Percentiles rank a stretch among this genome's conserved stretches.
Evolutionary conservation across 495 filamentous ascomycete genomes (phyloP).

Genomic region (Aspergillus sparsus): DNA sequence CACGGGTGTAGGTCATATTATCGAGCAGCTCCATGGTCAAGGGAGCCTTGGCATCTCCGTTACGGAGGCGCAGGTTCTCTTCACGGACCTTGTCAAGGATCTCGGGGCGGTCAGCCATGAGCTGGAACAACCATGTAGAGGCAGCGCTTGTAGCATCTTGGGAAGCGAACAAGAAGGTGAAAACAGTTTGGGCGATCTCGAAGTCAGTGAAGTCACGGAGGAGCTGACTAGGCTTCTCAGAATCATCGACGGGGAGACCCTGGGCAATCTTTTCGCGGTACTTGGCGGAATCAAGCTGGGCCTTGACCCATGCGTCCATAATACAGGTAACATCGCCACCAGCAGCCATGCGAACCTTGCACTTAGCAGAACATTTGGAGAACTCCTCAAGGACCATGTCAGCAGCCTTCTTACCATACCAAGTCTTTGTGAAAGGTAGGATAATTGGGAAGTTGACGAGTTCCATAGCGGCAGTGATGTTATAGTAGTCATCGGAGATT

Average conservation of each 20-base stretch:
- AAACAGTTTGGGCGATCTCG: conserved; percentile 92
- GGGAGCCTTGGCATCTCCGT: conserved; percentile 70
- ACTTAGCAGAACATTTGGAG: conserved; percentile 86
- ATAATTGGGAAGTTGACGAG: conserved; percentile 99
- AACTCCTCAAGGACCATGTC: conserved; percentile 92
- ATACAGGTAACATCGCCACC: conserved; percentile 88
- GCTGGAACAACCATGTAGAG: conserved; percentile 91
- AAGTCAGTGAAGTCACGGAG: conserved; percentile 87
- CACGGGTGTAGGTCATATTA: conserved; percentile 85
- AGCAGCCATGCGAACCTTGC: conserved; percentile 87
- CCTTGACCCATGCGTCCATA: conserved; percentile 89
- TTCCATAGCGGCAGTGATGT: conserved; percentile 93
- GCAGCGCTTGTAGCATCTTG: conserved; percentile 96
- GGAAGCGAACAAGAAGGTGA: conserved; percentile 97
- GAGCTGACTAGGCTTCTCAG: conserved; percentile 78
- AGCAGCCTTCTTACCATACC: conserved; percentile 95
- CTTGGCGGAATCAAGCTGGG: conserved; percentile 76
- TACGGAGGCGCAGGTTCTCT: conserved; percentile 78
- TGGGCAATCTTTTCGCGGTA: conserved; percentile 73
- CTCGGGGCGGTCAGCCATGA: conserved; percentile 91
- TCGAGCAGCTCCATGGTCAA: conserved; percentile 84
- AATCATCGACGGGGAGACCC: conserved; percentile 63
- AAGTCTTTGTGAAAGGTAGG: conserved; percentile 91
- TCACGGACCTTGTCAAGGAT: conserved; percentile 87
- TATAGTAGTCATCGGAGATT: conserved; percentile 95